A percentile compares a stretch with the other conserved stretches of the same genome.
phyloP scores from a whole-genome alignment of 257 asterid genomes.

The Fraxinus pennsylvanica region DNA sequence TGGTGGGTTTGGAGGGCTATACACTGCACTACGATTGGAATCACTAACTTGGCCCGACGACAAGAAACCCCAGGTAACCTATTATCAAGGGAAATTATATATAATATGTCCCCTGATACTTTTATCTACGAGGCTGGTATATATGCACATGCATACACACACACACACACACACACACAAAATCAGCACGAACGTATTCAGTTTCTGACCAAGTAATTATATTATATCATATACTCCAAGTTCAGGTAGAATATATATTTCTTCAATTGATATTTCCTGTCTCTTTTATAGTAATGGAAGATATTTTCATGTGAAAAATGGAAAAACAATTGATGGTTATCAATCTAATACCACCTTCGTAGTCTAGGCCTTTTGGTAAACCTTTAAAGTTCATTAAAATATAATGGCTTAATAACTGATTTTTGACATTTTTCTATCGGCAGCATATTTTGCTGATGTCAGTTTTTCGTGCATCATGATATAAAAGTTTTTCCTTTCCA shows the following conservation, averaged over 20 bases:
- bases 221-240: not conserved
- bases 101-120: constrained; percentile 10
- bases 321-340: not conserved
- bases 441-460: not conserved
- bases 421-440: not conserved
- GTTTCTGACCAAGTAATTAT: not conserved
- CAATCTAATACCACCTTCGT: not conserved
- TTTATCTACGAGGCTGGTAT: not conserved
- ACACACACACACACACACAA: not conserved
- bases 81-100: constrained; percentile 1
- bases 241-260: constrained; percentile 2
- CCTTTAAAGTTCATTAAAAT: not conserved
- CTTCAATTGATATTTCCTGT: not conserved
- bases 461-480: not conserved
- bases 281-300: not conserved
- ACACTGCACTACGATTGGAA: constrained; percentile 91
- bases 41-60: constrained; percentile 95
- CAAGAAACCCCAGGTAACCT: constrained; percentile 85
- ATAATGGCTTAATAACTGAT: not conserved
- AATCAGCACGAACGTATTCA: not conserved
- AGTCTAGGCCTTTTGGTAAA: constrained; percentile 5
- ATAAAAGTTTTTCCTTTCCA: no score
- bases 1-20: constrained; percentile 98
- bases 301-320: not conserved
- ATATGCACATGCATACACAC: not conserved